Base-by-base conservation (phyloP, 768 basidiomycete genomes). In the Lactarius indigo region DNA sequence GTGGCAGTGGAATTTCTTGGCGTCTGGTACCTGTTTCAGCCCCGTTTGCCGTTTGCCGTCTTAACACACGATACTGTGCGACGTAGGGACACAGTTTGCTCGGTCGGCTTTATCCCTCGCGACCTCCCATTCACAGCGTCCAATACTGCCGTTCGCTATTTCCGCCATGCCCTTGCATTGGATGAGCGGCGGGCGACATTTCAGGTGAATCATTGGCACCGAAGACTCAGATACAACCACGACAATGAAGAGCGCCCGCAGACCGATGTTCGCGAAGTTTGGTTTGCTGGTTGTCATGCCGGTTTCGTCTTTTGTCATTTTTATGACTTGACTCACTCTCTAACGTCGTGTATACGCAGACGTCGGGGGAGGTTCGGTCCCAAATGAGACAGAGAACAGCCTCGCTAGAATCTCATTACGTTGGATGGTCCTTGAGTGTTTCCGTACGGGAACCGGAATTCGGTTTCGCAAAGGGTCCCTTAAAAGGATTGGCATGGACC, bases 201-300 rank as follows among this genome's bases (percentile, higher is more conserved):
- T 77, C 79, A 76, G 62, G 65, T 72, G 1, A 74, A 72, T 68
- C 63, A 71, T 31, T 77, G 70, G 70, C 68, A 68, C n/a, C 61
- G 54, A 28, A 62, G 31, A 61, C 76, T 78, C 0, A 71, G 76
- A 1, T 72, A 78, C 0, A 81, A 87, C 47, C 57, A 72, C 2
- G 64, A 75, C 1, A 87, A 86, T 7, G 76, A 23, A 10, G 75
- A 75, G 31, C 54, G 35, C 20, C 59, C 44, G 20, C 54, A 74
- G 55, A 91, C 90, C 1, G 77, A 91, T 65, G 84, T 90, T 4
- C 80, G 84, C 57, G 90, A 93, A 69, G 91, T 93, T 1, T 92
- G 91, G 91, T 93, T 92, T 70, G 75, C 89, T 3, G 91, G 91
- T 0, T 84, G 82, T 70, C 90, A 92, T 69, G 84, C 84, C 52